A percentile compares a stretch with the other conserved stretches of the same genome.
phyloP scores from a whole-genome alignment of 2,329 filamentous ascomycete genomes.

The Chaetomiaceae sp. region DNA sequence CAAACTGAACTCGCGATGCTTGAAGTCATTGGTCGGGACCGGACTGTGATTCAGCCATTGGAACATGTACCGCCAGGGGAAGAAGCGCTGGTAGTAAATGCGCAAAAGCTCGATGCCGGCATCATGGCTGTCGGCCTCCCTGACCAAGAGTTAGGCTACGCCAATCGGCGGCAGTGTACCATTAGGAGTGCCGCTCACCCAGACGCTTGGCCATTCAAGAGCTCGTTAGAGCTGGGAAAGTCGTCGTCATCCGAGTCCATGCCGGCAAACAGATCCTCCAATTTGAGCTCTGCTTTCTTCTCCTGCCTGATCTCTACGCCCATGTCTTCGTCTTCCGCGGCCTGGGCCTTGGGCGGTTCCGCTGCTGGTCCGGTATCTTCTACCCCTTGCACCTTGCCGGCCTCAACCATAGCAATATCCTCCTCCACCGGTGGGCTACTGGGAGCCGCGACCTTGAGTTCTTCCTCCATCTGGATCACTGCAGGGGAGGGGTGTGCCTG shows the following conservation, averaged over 20 bases:
- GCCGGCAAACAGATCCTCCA: conserved; percentile 58
- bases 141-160: conserved; percentile 26
- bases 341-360: neutral
- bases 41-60: conserved; percentile 97
- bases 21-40: conserved; percentile 80
- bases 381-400: neutral
- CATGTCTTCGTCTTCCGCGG: neutral
- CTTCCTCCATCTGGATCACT: conserved; percentile 13
- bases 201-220: conserved; percentile 33
- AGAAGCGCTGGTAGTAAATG: conserved; percentile 91
- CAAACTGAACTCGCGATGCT: conserved; percentile 91
- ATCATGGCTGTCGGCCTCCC: conserved; percentile 38
- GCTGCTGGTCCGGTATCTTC: neutral
- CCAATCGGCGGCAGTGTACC: neutral
- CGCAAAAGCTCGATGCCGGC: conserved; percentile 79
- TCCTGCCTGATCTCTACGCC: conserved; percentile 12
- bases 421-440: conserved; percentile 9
- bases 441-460: neutral
- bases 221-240: conserved; percentile 48
- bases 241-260: conserved; percentile 54
- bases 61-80: conserved; percentile 91
- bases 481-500: neutral
- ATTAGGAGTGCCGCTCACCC: conserved; percentile 9
- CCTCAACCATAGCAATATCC: conserved; percentile 22
- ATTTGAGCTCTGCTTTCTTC: conserved; percentile 37